A percentile compares a stretch with the other conserved stretches of the same genome.
These are phyloP conservation scores for Xerocomellus chrysenteron DNA, from an alignment of 768 basidiomycete genomes.

Conservation along the genomic window DNA sequence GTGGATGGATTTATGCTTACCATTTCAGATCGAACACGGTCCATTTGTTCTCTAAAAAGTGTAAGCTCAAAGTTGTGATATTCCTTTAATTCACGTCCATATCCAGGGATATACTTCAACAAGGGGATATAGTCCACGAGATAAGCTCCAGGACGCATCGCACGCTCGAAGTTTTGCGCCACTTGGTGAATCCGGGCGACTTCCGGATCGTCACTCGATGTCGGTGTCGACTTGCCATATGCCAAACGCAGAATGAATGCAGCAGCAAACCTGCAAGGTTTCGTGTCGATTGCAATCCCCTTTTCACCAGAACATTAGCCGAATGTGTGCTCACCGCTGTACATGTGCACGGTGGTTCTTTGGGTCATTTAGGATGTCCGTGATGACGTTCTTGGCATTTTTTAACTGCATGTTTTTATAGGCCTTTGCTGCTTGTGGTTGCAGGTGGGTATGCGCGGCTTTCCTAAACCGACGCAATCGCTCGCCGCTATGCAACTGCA, in stretches of 20 bases:
- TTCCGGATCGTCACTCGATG: constrained; percentile 21
- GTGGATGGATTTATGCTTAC: constrained; percentile 21
- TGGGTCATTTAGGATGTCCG: constrained; percentile 34
- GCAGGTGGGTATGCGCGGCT: constrained; percentile 52
- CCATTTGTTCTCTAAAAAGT: constrained; percentile 50
- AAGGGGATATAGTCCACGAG: constrained; percentile 35
- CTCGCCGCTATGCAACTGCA: constrained; percentile 44
- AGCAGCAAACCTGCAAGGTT: constrained; percentile 22
- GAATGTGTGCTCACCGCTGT: constrained; percentile 38
- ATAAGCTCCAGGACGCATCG: constrained; percentile 33
- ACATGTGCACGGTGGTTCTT: constrained; percentile 41
- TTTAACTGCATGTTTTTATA: constrained; percentile 46
- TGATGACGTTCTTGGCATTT: constrained; percentile 23
- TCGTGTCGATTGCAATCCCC: neutral
- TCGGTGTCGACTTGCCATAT: constrained; percentile 27
- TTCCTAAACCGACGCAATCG: constrained; percentile 54
- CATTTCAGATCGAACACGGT: constrained; percentile 43
- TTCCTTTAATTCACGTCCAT: constrained; percentile 48
- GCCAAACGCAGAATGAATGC: constrained; percentile 23
- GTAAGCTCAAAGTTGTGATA: constrained; percentile 50
- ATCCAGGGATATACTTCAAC: constrained; percentile 52
- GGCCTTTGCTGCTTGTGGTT: constrained; percentile 42
- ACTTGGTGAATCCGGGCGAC: constrained; percentile 18
- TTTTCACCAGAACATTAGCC: too few species aligned
- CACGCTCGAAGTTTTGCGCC: constrained; percentile 22